Percentiles rank a stretch among this genome's conserved stretches.
These are phyloP conservation scores for Agarophyton chilense DNA, from an alignment of 23 red algal genomes.

Conservation along the genomic window DNA sequence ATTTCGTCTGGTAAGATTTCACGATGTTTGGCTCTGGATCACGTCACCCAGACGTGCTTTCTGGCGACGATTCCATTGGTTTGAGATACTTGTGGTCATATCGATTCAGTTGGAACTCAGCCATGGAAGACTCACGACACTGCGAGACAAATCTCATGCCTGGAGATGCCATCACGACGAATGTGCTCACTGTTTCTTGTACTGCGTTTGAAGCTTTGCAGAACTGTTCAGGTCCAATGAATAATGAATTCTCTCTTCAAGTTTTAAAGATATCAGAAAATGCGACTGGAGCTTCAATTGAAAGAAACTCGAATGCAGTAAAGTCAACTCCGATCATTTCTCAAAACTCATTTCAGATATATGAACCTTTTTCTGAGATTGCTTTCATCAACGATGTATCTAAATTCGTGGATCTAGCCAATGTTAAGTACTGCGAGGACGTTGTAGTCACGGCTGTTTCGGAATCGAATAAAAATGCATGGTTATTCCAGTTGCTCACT, in stretches of 20 bases:
- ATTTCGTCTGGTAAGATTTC: constrained; percentile 38
- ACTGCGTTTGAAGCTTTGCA: neutral
- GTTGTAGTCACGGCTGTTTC: constrained; percentile 50
- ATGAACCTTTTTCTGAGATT: constrained; percentile 26
- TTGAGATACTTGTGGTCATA: constrained; percentile 64
- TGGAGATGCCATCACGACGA: neutral
- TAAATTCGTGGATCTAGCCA: neutral
- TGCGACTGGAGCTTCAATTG: constrained; percentile 29
- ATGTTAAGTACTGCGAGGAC: constrained; percentile 74
- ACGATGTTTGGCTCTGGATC: constrained; percentile 7
- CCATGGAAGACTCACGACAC: neutral
- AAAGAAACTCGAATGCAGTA: constrained; percentile 13
- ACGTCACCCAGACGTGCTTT: constrained; percentile 47
- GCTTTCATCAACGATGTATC: constrained; percentile 50
- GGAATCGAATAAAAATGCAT: constrained; percentile 41
- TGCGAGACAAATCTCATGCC: constrained; percentile 44
- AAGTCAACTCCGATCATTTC: constrained; percentile 28
- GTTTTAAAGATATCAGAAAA: constrained; percentile 52
- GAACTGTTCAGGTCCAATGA: constrained; percentile 15
- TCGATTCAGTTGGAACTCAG: constrained; percentile 17
- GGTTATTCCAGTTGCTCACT: constrained; percentile 36
- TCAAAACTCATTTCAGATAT: constrained; percentile 1
- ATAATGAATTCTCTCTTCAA: constrained; percentile 43
- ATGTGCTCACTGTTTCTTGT: constrained; percentile 37
- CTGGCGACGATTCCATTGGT: constrained; percentile 21